Base-by-base conservation (phyloP, 352 stramenopile genomes). In the Pythium apleroticum region DNA sequence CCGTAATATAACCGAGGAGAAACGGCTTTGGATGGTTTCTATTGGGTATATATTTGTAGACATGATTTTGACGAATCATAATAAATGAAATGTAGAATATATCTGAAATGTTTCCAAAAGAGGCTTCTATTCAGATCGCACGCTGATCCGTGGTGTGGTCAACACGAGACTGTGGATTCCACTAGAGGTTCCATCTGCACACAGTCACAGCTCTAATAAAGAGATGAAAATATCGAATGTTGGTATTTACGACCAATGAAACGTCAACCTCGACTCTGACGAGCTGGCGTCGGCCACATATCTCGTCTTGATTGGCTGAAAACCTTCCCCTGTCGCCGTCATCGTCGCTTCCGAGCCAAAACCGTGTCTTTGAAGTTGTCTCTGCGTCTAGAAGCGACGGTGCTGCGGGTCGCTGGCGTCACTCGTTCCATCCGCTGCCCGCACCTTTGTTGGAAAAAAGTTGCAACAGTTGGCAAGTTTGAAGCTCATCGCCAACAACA, bases 211-310 rank as follows among this genome's bases (percentile, higher is more conserved):
- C 46, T 71, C 65, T 54, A 63, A 12, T 66, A 71, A 43, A 63
- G 58, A 50, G 20, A 28, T 10, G n/a, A 30, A 49, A 66, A 63
- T 33, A 60, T 71, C 58, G 65, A 66, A 71, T 25, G 17, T 19
- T 53, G 15, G 6, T 14, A 60, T 57, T 71, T 52, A 28, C 22
- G 22, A 39, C 64, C 65, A 71, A 66, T 66, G 8, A 49, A 27
- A 37, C 58, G 58, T 37, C 52, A 70, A 65, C 50, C 53, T 61
- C 24, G 45, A 9, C 30, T 70, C 48, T 71, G 65, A 71, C 65
- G 65, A 71, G 65, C 45, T 31, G 8, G 65, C 58, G 65, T 68
- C 66, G 55, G 28, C n/a, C 0, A 0, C 11, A 37, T 60, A 19
- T 22, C 17, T 68, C 33, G 35, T 10, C 58, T 19, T 31, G 15